A percentile compares a stretch with the other conserved stretches of the same genome.
Conservation (phyloP, 192 early-diverging fungal species). For the Linnemannia elongata region DNA sequence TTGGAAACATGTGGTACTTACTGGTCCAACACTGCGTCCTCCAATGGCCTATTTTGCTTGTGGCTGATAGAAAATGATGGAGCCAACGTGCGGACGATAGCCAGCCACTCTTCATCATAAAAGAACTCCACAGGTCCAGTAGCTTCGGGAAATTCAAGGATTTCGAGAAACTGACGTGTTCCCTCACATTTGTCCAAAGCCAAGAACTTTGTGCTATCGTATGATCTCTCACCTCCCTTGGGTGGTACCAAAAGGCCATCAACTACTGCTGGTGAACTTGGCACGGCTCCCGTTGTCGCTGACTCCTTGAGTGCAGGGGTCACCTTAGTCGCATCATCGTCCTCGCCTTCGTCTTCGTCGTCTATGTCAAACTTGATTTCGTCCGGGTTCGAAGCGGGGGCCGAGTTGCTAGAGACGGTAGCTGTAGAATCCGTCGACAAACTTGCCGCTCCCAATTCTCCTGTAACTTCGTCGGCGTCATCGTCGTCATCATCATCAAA, state of each 20-base stretch:
- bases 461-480: conserved; percentile 17
- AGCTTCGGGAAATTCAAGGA: conserved; percentile 63
- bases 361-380: conserved; percentile 67
- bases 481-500: conserved; percentile 38
- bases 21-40: conserved; percentile 57
- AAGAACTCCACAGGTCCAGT: conserved; percentile 66
- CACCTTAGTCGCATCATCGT: conserved; percentile 6
- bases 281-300: conserved; percentile 10
- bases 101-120: conserved; percentile 92
- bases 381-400: conserved; percentile 67
- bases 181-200: conserved; percentile 96
- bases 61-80: conserved; percentile 63
- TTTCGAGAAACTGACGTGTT: conserved; percentile 80
- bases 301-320: neutral
- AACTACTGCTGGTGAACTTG: neutral
- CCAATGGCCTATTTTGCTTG: conserved; percentile 65
- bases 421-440: neutral
- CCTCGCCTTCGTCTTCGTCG: conserved; percentile 54
- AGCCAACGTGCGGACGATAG: conserved; percentile 76
- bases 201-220: conserved; percentile 81
- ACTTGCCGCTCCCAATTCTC: neutral
- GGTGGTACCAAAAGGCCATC: neutral
- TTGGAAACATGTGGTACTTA: conserved; percentile 29
- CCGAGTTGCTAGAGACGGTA: neutral
- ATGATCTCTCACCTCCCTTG: conserved; percentile 21